Evolutionary conservation across 352 stramenopile species (phyloP), one percentile per base, ranked within the genome.

Genomic region (Plasmopara viticola): DNA sequence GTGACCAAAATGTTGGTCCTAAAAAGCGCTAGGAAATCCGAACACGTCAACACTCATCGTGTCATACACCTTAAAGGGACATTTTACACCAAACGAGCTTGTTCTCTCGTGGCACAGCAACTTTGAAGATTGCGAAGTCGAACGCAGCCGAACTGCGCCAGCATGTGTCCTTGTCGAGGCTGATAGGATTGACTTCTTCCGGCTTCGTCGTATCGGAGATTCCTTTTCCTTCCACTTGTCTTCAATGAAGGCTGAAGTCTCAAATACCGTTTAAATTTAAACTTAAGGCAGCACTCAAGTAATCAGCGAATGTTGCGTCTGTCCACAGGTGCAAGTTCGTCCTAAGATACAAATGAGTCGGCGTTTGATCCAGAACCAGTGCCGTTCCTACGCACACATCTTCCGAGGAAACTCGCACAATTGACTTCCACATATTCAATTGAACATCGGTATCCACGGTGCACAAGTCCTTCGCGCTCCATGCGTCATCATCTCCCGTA

Each of bases 301-400:
- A 7, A 37, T 48, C 25, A 38, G 43, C 20, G 25, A 48, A 48
- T 48, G 25, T 33, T 4, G 4, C 28, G 14, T 37, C 43, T 2
- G 37, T 4, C 43, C 43, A 48, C 9, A 48, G 14, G n/a, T 48
- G 43, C 43, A 48, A 48, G 43, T 48, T 48, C 28, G 43, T 48
- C 43, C 35, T 8, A 8, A 48, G 43, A 48, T 48, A 48, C 43
- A 48, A 37, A 10, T 48, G 43, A 10, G 43, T 48, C 12, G 20
- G 5, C 43, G 43, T 48, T 37, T 10, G 43, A 48, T 48, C 43
- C 9, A 48, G 20, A n/a, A n/a, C n/a, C n/a, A n/a, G n/a, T n/a
- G n/a, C n/a, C n/a, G n/a, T n/a, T n/a, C n/a, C n/a, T n/a, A n/a
- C n/a, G n/a, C n/a, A n/a, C n/a, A n/a, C n/a, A n/a, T n/a, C n/a